Evolutionary conservation across 441 rosid genomes (phyloP).

Genomic region (Capsella rubella): DNA sequence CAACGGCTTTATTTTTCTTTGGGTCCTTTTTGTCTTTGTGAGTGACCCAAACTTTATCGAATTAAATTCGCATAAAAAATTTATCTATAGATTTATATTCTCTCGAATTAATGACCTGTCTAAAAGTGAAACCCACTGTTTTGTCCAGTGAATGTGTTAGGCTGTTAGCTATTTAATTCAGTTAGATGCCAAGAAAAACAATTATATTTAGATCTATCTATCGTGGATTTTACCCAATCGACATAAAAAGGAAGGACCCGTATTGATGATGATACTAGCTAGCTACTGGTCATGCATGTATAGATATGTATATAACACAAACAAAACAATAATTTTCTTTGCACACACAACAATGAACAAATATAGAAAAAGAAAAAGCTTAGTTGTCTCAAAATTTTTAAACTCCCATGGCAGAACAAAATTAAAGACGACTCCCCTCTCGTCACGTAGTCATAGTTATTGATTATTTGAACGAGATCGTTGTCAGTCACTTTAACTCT

Average conservation of each 20-base stretch:
- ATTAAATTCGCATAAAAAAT: slow-evolving; percentile 15
- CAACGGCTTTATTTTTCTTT: neutral
- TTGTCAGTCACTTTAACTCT: neutral
- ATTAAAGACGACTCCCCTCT: too few relatives aligned
- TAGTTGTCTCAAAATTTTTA: too few relatives aligned
- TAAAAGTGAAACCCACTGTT: neutral
- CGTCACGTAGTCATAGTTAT: too few relatives aligned
- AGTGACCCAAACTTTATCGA: neutral
- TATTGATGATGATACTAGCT: neutral
- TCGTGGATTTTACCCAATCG: neutral
- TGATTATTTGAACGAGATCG: neutral
- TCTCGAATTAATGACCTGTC: neutral
- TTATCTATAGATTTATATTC: neutral
- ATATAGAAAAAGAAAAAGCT: neutral
- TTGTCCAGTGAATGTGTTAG: neutral
- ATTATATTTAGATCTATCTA: neutral
- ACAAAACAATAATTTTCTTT: neutral
- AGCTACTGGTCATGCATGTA: neutral
- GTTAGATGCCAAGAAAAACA: slow-evolving; percentile 12
- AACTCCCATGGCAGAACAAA: too few relatives aligned
- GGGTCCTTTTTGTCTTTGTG: slow-evolving; percentile 1
- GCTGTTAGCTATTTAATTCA: neutral
- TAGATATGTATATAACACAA: neutral
- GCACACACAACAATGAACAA: neutral
- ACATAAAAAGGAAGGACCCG: neutral